phyloP scores from a whole-genome alignment of 1,284 basidiomycete genomes.

The Papiliotrema nemorosa region DNA sequence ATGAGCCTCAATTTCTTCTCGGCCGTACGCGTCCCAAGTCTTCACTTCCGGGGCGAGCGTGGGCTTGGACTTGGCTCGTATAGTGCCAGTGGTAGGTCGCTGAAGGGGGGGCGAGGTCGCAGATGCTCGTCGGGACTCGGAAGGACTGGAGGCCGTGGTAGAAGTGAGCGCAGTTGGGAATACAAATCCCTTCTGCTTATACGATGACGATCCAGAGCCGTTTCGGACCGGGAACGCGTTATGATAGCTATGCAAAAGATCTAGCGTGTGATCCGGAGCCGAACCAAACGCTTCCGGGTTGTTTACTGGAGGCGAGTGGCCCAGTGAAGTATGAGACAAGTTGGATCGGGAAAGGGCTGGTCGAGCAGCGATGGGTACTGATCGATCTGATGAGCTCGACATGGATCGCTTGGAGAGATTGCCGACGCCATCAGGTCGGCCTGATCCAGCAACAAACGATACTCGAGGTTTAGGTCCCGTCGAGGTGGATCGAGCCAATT shows the following conservation, averaged over 20 bases:
- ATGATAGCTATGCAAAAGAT: slow-evolving; percentile 35
- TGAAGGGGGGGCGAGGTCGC: slow-evolving; percentile 10
- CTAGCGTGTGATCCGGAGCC: slow-evolving; percentile 32
- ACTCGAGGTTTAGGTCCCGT: slow-evolving; percentile 3
- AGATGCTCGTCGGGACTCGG: slow-evolving; percentile 4
- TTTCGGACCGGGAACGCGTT: slow-evolving; percentile 36
- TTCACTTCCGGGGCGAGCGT: slow-evolving; percentile 6
- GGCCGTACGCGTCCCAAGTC: slow-evolving; percentile 42
- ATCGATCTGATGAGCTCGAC: slow-evolving; percentile 18
- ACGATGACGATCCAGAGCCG: slow-evolving; percentile 19
- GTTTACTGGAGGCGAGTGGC: slow-evolving; percentile 12
- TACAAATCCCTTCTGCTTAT: slow-evolving; percentile 19
- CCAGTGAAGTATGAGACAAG: slow-evolving; percentile 39
- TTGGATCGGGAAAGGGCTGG: slow-evolving; percentile 25
- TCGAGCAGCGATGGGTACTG: slow-evolving; percentile 19
- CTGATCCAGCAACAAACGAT: slow-evolving; percentile 1
- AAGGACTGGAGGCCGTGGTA: slow-evolving; percentile 5
- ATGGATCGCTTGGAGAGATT: slow-evolving; percentile 5
- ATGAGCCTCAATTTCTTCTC: slow-evolving; percentile 25
- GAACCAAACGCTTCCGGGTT: slow-evolving; percentile 34
- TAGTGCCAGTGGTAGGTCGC: slow-evolving; percentile 23
- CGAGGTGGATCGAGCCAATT: slow-evolving; percentile 11
- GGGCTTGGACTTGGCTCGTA: slow-evolving; percentile 25
- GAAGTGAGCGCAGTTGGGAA: slow-evolving; percentile 14
- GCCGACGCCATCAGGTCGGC: neutral